phyloP scores from a whole-genome alignment of 768 basidiomycete species.

The Boletus insuetus region DNA sequence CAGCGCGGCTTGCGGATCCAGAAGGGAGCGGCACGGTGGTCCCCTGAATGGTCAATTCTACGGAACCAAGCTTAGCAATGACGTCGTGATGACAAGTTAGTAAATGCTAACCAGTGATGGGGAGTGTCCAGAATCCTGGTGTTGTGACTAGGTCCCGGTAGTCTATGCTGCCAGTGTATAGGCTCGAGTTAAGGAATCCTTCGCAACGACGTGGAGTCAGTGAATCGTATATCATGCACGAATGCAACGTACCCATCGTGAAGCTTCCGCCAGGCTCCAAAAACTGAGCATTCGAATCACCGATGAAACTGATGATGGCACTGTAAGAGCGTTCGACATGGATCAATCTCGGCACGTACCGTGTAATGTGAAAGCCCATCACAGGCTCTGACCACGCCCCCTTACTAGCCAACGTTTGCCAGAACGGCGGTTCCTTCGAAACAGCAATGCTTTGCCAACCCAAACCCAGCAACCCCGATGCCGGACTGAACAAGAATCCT shows the following conservation, averaged over 20 bases:
- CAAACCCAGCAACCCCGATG: slow-evolving; percentile 88
- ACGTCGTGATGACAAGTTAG: not conserved
- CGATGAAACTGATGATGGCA: slow-evolving; percentile 36
- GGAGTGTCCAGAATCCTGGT: slow-evolving; percentile 79
- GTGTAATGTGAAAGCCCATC: slow-evolving; percentile 83
- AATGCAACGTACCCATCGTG: slow-evolving; percentile 53
- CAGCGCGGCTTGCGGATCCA: slow-evolving; percentile 55
- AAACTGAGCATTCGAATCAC: slow-evolving; percentile 37
- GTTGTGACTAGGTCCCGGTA: slow-evolving; percentile 59
- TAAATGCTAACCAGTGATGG: slow-evolving; percentile 49
- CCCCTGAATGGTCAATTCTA: slow-evolving; percentile 64
- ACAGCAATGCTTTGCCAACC: slow-evolving; percentile 74
- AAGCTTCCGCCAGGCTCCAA: slow-evolving; percentile 74
- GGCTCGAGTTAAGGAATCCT: slow-evolving; percentile 67
- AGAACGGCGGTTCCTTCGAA: slow-evolving; percentile 74
- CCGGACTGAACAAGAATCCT: slow-evolving; percentile 61
- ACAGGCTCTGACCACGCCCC: slow-evolving; percentile 65
- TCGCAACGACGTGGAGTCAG: not conserved
- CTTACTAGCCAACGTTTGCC: slow-evolving; percentile 70
- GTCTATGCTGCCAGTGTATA: slow-evolving; percentile 85
- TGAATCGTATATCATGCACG: too few species aligned
- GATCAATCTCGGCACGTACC: slow-evolving; percentile 38
- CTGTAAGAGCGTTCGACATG: slow-evolving; percentile 1
- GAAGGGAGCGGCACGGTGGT: slow-evolving; percentile 45
- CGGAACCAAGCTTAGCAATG: not conserved